A percentile compares a stretch with the other conserved stretches of the same genome.
phyloP scores from a whole-genome alignment of 2,329 filamentous ascomycete species.

The Bipolaris zeicola region DNA sequence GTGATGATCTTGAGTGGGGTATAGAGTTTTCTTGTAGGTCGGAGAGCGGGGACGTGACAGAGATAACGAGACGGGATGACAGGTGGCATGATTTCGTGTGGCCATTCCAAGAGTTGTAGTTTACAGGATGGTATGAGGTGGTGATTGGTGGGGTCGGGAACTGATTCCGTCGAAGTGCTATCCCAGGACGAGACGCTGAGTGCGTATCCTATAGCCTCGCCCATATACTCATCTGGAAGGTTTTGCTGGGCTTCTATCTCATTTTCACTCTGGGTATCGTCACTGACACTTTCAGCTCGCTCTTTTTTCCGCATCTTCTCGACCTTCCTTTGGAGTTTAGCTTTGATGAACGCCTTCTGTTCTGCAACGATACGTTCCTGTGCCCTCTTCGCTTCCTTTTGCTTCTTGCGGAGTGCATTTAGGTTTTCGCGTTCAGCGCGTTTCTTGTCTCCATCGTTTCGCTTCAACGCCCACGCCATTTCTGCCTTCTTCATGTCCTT shows the following conservation, averaged over 20 bases:
- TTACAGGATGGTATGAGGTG: constrained; percentile 19
- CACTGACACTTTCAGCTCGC: constrained; percentile 24
- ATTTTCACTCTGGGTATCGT: constrained; percentile 10
- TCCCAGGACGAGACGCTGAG: constrained; percentile 31
- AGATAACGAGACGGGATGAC: neutral
- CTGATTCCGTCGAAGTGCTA: constrained; percentile 23
- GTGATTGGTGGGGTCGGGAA: neutral
- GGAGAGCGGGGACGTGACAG: neutral
- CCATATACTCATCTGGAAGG: constrained; percentile 3
- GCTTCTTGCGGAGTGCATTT: constrained; percentile 15
- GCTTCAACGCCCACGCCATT: constrained; percentile 32
- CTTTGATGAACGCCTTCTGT: constrained; percentile 4
- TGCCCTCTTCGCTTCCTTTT: constrained; percentile 17
- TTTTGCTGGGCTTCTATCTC: constrained; percentile 1
- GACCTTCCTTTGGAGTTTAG: constrained; percentile 13
- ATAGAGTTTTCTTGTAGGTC: constrained; percentile 27
- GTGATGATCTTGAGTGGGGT: constrained; percentile 31
- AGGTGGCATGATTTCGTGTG: constrained; percentile 20
- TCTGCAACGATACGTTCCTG: constrained; percentile 14
- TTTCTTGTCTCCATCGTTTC: constrained; percentile 20
- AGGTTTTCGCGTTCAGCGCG: constrained; percentile 13
- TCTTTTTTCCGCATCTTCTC: constrained; percentile 16
- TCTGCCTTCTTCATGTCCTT: constrained; percentile 41
- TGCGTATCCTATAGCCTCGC: constrained; percentile 11
- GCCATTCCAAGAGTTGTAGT: constrained; percentile 39